These are phyloP conservation scores for Barnettozyma sucrosica DNA, from an alignment of 805 yeast species.

Conservation along the genomic window DNA sequence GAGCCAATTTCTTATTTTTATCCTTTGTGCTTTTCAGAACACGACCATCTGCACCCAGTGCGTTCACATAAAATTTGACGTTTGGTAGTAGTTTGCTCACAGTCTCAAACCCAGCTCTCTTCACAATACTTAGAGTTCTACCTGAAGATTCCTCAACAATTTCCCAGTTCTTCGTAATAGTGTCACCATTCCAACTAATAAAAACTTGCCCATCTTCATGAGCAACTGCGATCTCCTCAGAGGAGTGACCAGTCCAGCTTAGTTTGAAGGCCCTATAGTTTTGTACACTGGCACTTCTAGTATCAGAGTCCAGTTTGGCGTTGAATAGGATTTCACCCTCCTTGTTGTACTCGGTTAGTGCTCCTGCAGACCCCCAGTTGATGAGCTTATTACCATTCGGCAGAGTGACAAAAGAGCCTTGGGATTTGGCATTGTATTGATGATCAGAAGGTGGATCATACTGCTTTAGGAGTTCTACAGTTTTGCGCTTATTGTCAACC, in stretches of 20 bases:
- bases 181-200: conserved; percentile 37
- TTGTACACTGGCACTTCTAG: conserved; percentile 24
- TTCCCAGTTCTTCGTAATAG: conserved; percentile 30
- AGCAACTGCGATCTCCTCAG: conserved; percentile 29
- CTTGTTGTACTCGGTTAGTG: conserved; percentile 30
- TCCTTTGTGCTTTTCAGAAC: conserved; percentile 2
- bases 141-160: conserved; percentile 14
- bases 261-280: conserved; percentile 34
- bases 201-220: conserved; percentile 21
- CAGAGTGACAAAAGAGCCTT: conserved; percentile 25
- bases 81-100: not conserved
- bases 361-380: conserved; percentile 36
- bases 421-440: conserved; percentile 21
- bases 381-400: conserved; percentile 31
- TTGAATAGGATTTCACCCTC: conserved; percentile 29
- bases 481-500: conserved; percentile 26
- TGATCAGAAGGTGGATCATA: conserved; percentile 25
- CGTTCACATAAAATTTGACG: conserved; percentile 1
- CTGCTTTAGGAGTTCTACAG: conserved; percentile 25
- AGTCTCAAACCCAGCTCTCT: conserved; percentile 30
- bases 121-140: conserved; percentile 16
- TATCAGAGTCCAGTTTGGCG: conserved; percentile 30
- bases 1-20: not conserved
- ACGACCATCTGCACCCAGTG: not conserved
- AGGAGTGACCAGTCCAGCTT: conserved; percentile 31